Evolutionary conservation across 1,284 basidiomycete genomes (phyloP).

Genomic region (Gymnopus androsaceus): DNA sequence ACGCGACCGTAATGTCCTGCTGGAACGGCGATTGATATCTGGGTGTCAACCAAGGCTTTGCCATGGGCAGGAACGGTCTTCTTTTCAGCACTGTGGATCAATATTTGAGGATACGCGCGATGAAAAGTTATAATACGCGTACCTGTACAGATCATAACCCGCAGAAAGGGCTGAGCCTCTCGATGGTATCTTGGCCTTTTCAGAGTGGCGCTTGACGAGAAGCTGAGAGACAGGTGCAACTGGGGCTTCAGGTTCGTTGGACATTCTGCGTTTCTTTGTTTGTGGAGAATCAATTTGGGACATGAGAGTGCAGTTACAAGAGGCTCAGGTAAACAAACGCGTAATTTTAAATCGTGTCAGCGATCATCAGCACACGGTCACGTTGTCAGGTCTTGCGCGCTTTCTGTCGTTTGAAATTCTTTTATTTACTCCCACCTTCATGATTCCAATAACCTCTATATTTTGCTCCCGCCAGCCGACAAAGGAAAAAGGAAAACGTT

Average conservation of each 20-base stretch:
- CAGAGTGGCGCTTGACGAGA: slow-evolving; percentile 84
- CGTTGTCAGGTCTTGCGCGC: too few species aligned
- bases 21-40: slow-evolving; percentile 91
- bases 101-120: slow-evolving; percentile 9
- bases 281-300: slow-evolving; percentile 35
- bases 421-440: not conserved
- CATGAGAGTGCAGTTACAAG: slow-evolving; percentile 21
- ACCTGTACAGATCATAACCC: slow-evolving; percentile 95
- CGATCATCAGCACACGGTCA: slow-evolving; percentile 27
- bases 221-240: slow-evolving; percentile 52
- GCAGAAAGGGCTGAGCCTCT: slow-evolving; percentile 86
- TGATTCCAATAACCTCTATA: not conserved
- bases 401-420: too few species aligned
- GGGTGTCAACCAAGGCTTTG: slow-evolving; percentile 88
- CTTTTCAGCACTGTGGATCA: slow-evolving; percentile 63
- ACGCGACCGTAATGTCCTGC: slow-evolving; percentile 93
- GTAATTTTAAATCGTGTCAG: slow-evolving; percentile 9
- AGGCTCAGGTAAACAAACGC: not conserved
- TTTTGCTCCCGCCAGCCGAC: not conserved
- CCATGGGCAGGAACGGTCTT: slow-evolving; percentile 82
- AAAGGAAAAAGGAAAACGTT: slow-evolving; percentile 8
- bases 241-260: slow-evolving; percentile 33
- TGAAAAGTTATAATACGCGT: slow-evolving; percentile 28
- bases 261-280: slow-evolving; percentile 63
- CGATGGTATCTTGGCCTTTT: slow-evolving; percentile 84